Conservation (phyloP, 495 filamentous ascomycete genomes). For the Trichoderma erinaceum region DNA sequence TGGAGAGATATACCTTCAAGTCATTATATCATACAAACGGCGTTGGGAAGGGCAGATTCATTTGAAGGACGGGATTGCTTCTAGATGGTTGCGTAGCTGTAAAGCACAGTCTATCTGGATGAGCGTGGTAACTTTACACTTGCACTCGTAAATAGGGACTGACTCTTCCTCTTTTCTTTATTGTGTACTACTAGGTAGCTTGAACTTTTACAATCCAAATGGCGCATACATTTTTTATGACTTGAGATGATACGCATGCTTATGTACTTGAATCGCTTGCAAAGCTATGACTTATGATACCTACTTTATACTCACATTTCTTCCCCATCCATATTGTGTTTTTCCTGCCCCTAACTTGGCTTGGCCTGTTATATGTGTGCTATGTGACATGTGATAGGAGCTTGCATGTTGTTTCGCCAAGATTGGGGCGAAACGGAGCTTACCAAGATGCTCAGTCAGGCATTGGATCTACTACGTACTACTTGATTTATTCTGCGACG, state of each 20-base stretch:
- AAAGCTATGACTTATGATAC: background rate
- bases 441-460: background rate
- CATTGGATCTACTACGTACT: no score
- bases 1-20: background rate
- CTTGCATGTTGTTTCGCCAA: background rate
- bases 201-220: no score
- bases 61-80: background rate
- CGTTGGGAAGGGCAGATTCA: background rate
- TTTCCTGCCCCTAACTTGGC: background rate
- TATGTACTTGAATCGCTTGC: background rate
- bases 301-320: background rate
- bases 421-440: background rate
- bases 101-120: background rate
- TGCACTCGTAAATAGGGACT: no score
- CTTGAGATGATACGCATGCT: background rate
- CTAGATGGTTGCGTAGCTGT: slow-evolving; percentile 3
- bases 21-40: slow-evolving; percentile 9
- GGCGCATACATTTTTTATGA: background rate
- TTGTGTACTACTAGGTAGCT: background rate
- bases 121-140: background rate
- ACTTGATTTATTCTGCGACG: background rate
- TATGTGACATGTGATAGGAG: background rate
- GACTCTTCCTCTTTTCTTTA: no score
- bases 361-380: background rate
- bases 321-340: no score